Base-by-base conservation (phyloP, 176 grass and related monocot genomes). In the Raddia distichophylla region DNA sequence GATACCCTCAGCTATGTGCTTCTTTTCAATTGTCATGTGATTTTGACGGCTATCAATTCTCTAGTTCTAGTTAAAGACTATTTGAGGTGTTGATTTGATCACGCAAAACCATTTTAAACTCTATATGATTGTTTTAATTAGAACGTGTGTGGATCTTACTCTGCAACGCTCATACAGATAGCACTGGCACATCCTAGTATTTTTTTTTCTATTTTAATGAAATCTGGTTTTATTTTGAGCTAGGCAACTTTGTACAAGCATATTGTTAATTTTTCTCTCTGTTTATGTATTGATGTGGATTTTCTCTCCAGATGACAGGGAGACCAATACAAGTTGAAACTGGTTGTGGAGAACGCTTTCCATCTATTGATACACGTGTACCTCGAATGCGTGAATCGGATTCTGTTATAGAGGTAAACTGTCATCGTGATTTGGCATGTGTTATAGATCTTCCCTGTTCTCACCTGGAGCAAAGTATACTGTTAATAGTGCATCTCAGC, bases 281-380 rank as follows among this genome's bases (percentile, higher is more conserved):
- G 42, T 69, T 69, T 72, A 56, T 35, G 64, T 73, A 53, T 10
- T 80, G 22, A 73, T 50, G 43, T 86, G 32, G 76, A 51, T 82
- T 87, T 56, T 43, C 58, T 89, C 76, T 58, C 60, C 87, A 94
- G 97, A 92, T 94, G 86, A 93, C 91, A 70, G 97, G 97, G 54
- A 96, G 97, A 83, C 91, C 97, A 42, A 99, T 99, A 88, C 91
- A 93, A 80, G 97, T 99, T 63, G 97, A 96, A 86, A 89, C 85
- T 85, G 80, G 89, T 71, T 87, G 83, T 22, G 80, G 82, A 51
- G 97, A 99, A 61, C 93, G 97, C 20, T 75, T 96, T 82, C 93
- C 97, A 20, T 91, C 97, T 82, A 88, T 86, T 81, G 97, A 99
- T 89, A 93, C 91, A 10, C 91, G 96, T 49, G 56, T 79, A 56